A percentile compares a stretch with the other conserved stretches of the same genome.
Conservation (phyloP, 768 basidiomycete genomes). For the Hebeloma cylindrosporum region DNA sequence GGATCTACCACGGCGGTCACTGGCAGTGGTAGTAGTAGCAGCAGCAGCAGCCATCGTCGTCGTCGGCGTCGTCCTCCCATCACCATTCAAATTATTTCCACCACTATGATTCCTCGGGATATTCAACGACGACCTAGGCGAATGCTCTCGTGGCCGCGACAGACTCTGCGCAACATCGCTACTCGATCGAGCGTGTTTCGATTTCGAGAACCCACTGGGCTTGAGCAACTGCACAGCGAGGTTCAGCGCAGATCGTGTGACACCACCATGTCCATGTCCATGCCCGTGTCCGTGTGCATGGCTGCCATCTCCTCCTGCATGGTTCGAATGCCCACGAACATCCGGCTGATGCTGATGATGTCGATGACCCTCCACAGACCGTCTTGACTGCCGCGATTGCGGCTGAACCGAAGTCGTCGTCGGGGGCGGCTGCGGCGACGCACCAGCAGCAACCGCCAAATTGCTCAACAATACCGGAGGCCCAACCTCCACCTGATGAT, state of each 20-base stretch:
- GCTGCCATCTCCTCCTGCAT: neutral
- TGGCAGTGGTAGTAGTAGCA: too few species aligned
- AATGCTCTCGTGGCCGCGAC: conserved; percentile 16
- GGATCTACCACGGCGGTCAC: too few species aligned
- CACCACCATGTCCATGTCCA: conserved; percentile 6
- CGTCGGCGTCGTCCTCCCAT: conserved; percentile 25
- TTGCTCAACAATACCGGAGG: too few species aligned
- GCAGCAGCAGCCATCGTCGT: too few species aligned
- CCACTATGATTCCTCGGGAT: conserved; percentile 27
- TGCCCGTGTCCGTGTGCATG: neutral
- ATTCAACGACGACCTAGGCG: conserved; percentile 34
- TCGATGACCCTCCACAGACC: conserved; percentile 10
- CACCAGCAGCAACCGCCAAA: too few species aligned
- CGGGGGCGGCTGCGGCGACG: too few species aligned
- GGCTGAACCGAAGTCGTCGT: too few species aligned
- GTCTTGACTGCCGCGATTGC: too few species aligned
- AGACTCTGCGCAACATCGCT: conserved; percentile 36
- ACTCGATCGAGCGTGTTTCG: conserved; percentile 38
- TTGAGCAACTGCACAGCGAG: conserved; percentile 46
- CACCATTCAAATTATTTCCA: conserved; percentile 12
- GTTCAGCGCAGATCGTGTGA: conserved; percentile 41
- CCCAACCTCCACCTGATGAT: too few species aligned
- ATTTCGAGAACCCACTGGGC: conserved; percentile 24
- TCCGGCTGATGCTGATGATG: conserved; percentile 14
- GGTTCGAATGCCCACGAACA: conserved; percentile 10